Base-by-base conservation (phyloP, 257 asterid genomes). In the Leonotis leonurus region DNA sequence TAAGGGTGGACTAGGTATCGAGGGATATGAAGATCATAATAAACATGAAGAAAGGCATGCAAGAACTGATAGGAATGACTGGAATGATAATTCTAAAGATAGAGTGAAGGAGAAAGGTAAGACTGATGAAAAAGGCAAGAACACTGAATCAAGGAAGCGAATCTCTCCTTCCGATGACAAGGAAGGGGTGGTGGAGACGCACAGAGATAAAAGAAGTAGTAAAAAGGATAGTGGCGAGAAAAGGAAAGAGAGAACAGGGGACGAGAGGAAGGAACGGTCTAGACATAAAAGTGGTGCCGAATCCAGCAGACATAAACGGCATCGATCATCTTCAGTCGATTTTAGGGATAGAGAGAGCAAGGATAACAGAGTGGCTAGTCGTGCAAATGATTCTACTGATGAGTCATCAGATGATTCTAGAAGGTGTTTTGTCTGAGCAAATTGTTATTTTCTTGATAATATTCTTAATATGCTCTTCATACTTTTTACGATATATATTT, bases 331-430 rank as follows among this genome's bases (percentile, higher is more conserved):
- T 65, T 84, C 95, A 9, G 70, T 74, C 60, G 79, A 80, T 39
- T 73, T 71, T 67, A 82, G 77, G 75, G 94, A 76, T 66, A 84
- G 78, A 79, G 87, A 78, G 67, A 73, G 72, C 73, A 88, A 78
- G 74, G 86, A 76, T 67, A 62, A 77, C 41, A 72, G 82, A 13
- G 73, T 52, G 39, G 73, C 56, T 65, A 59, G 69, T 64, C 83
- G 27, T 68, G 77, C 79, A 50, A 64, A 76, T 73, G 87, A 75
- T 75, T 81, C 89, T 52, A 77, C 83, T 41, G 86, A 87, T 50
- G 87, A 75, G 49, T 87, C 99, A 36, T 85, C 87, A 14, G 96
- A 81, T 76, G 85, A 79, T 75, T 77, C 94, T 53, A 82, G 67
- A 80, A 85, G 86, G 99, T 93, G 62, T 60, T 56, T 60, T 61